Evolutionary conservation across 2,329 filamentous ascomycete species (phyloP), one percentile per base, ranked within the genome.

Genomic region (Stemphylium beticola): DNA sequence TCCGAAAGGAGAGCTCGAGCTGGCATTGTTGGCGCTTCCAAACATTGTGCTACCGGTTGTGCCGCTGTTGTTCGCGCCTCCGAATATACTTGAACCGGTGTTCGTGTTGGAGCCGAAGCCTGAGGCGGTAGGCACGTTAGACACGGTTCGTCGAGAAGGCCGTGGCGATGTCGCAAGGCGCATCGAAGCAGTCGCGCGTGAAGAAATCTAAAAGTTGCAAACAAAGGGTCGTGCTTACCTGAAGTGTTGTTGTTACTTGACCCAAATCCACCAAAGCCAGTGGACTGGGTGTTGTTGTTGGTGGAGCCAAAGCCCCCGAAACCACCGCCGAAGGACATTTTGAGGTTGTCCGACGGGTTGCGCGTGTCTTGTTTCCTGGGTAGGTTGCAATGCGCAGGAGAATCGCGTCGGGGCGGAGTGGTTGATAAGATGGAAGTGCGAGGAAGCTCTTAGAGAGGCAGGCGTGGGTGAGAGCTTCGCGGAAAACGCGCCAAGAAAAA

Each of bases 271-370:
- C 69, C 78, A 67, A 73, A 73, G 58, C 62, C 61, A 39, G 57
- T 60, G 46, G 60, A 64, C 60, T 68, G 63, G 50, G 75, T 36
- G 31, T 40, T 48, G 45, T 61, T 62, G 56, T 71, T 70, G 57
- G 69, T 76, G 46, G 76, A 71, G 62, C 79, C 79, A 66, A 81
- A 81, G 66, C 79, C 79, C 62, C 68, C 70, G 51, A 72, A 74
- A 50, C 67, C 70, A 56, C 77, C 63, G 75, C 85, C 85, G 64
- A 89, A 89, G 53, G 71, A 73, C 72, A 75, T 74, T 41, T 53
- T 72, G 60, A 49, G 40, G 31, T 33, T 61, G 66, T 57, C 64
- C 65, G 55, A 58, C 56, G 55, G 56, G 52, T 57, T 57, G 61
- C 58, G 67, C 68, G 68, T 58, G 61, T 64, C 29, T 24, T 22